Base-by-base conservation (phyloP, 305 asterid genomes). In the Solanum hybrid region DNA sequence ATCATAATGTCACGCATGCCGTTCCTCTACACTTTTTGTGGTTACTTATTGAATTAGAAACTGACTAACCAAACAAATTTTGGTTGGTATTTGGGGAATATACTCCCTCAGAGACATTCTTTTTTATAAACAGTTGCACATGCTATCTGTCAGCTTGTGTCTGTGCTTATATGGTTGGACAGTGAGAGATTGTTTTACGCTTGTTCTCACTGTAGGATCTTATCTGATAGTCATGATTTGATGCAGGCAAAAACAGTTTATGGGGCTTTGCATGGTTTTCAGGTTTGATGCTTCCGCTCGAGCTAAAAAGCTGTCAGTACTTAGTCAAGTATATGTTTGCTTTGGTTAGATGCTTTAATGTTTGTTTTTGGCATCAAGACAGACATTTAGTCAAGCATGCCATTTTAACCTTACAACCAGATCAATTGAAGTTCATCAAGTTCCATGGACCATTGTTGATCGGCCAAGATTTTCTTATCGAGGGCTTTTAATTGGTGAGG, bases 381-480 rank as follows among this genome's bases (percentile, higher is more conserved):
- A 97, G 99, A 97, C 99, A 85, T 96, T 97, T 91, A 97, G 99
- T 93, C 99, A 97, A 93, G 79, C 95, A n/a, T 97, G 99, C 94
- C 91, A 86, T 79, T 96, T 93, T 79, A 91, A 93, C 91, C 37
- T 94, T 56, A 92, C 90, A 46, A 86, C 96, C 42, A 92, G 97
- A 90, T 94, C 93, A 69, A 93, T 96, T 89, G 89, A 91, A 89
- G 94, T 96, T 79, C 93, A 92, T 94, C 98, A 94, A 90, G 97
- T 93, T 71, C 99, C 99, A 32, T 96, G 98, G 99, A 94, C 93
- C 76, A 88, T 97, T 77, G 89, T 88, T 87, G 99, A 97, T 94
- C 94, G 90, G 91, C 99, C 99, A 56, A 92, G 99, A 89, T 97
- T 97, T 92, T 89, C 98, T 4, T 96, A 94, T 91, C 95, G 99